phyloP scores from a whole-genome alignment of 1,139 yeast genomes.

The Arxiozyma bovina region DNA sequence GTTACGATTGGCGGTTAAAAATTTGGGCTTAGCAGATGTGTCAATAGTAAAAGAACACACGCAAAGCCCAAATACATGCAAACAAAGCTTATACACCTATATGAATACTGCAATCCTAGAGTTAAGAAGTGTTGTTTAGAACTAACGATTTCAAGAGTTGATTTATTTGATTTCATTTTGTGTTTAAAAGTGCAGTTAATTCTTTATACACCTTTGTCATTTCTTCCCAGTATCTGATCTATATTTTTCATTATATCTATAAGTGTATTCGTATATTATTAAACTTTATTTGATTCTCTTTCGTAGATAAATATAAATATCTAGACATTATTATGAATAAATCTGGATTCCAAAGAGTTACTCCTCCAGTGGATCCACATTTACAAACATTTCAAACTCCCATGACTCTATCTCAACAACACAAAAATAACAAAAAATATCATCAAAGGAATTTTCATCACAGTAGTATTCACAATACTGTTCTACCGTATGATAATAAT shows the following conservation, averaged over 20 bases:
- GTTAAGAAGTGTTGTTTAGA: no score
- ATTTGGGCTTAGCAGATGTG: background rate
- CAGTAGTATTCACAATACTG: slow-evolving; percentile 2
- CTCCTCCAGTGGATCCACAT: background rate
- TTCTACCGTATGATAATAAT: slow-evolving; percentile 14
- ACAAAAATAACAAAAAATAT: background rate
- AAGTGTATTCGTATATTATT: no score
- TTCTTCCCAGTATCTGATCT: background rate
- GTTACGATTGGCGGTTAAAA: background rate
- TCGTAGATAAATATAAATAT: background rate
- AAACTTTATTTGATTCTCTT: background rate
- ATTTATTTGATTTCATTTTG: no score
- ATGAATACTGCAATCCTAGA: no score
- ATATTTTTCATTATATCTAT: background rate
- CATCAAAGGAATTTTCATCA: slow-evolving; percentile 13
- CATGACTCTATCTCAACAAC: background rate
- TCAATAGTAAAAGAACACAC: no score
- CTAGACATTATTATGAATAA: background rate
- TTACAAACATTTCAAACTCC: background rate
- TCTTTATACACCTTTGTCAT: background rate
- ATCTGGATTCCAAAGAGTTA: background rate
- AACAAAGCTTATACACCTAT: no score
- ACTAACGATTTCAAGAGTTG: no score
- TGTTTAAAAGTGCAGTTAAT: no score
- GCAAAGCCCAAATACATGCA: no score